phyloP scores from a whole-genome alignment of 2,329 filamentous ascomycete species.

The Beauveria australis region DNA sequence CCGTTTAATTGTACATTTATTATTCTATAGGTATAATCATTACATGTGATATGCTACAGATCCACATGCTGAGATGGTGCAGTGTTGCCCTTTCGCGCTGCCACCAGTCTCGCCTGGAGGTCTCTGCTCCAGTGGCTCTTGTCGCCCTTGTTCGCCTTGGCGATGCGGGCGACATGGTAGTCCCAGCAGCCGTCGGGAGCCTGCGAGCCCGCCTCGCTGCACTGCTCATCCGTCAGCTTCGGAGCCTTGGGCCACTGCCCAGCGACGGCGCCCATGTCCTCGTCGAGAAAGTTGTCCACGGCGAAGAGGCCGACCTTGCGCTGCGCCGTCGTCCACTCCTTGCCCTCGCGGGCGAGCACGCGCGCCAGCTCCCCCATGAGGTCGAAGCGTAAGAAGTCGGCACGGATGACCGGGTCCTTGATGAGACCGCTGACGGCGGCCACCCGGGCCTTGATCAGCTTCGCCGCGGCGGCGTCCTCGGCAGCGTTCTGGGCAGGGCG shows the following conservation, averaged over 20 bases:
- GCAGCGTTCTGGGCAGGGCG: slow-evolving; percentile 13
- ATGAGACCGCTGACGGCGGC: slow-evolving; percentile 48
- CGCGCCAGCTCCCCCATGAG: slow-evolving; percentile 49
- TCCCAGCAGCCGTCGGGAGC: slow-evolving; percentile 51
- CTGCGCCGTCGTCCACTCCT: slow-evolving; percentile 41
- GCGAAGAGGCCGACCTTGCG: slow-evolving; percentile 50
- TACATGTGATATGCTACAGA: slow-evolving; percentile 21
- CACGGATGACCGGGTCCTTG: slow-evolving; percentile 42
- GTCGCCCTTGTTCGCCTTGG: slow-evolving; percentile 27
- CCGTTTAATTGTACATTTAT: neutral
- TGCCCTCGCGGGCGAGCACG: slow-evolving; percentile 39
- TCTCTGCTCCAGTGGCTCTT: slow-evolving; percentile 39
- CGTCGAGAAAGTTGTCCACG: slow-evolving; percentile 59
- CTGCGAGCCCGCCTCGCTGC: slow-evolving; percentile 22
- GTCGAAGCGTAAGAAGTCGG: slow-evolving; percentile 44
- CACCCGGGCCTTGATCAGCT: slow-evolving; percentile 32
- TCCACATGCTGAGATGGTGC: slow-evolving; percentile 20
- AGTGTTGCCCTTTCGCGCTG: slow-evolving; percentile 22
- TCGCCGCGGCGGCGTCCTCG: slow-evolving; percentile 18
- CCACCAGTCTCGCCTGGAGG: slow-evolving; percentile 27
- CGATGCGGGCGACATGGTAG: slow-evolving; percentile 38
- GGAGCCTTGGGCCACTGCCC: slow-evolving; percentile 45
- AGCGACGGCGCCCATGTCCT: slow-evolving; percentile 50
- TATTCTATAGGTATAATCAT: neutral
- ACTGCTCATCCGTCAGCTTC: slow-evolving; percentile 28